Conservation (phyloP, 495 filamentous ascomycete species). For the Hyaloscypha hepaticicola region DNA sequence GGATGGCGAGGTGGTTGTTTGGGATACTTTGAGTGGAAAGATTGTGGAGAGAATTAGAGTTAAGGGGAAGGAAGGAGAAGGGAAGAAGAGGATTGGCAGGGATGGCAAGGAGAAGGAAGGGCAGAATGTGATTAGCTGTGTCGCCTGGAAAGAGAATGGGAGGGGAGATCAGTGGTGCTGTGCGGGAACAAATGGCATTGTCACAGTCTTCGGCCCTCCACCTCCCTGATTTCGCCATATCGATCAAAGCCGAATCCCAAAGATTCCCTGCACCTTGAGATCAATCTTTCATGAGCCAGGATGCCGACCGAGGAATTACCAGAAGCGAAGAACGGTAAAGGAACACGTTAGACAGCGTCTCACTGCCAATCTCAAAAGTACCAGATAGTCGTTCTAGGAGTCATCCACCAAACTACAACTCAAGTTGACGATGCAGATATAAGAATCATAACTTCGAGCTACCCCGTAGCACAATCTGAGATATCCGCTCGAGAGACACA, state of each 20-base stretch:
- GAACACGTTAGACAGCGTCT: too few relatives aligned
- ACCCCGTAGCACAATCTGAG: too few relatives aligned
- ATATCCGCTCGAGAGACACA: too few relatives aligned
- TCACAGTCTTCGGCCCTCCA: conserved; percentile 51
- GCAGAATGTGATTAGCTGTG: conserved; percentile 53
- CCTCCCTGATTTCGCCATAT: conserved; percentile 20
- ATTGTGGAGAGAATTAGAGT: conserved; percentile 59
- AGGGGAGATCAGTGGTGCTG: conserved; percentile 59
- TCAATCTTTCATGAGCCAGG: too few relatives aligned
- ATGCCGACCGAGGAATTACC: too few relatives aligned
- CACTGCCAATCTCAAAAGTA: too few relatives aligned
- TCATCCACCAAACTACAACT: too few relatives aligned
- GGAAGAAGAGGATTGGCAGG: conserved; percentile 47
- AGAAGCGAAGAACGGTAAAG: too few relatives aligned
- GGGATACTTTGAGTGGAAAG: conserved; percentile 83
- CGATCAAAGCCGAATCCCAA: too few relatives aligned
- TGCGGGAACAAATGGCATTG: conserved; percentile 53
- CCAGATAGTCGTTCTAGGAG: too few relatives aligned
- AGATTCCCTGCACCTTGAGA: background rate
- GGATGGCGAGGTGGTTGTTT: conserved; percentile 73
- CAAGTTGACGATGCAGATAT: too few relatives aligned
- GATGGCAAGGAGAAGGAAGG: conserved; percentile 52
- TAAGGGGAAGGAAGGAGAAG: conserved; percentile 44
- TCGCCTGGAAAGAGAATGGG: conserved; percentile 72
- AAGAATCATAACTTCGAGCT: too few relatives aligned